Percentiles rank a stretch among this genome's conserved stretches.
Evolutionary conservation across 352 stramenopile genomes (phyloP).

Genomic region (Phytophthora rubi): DNA sequence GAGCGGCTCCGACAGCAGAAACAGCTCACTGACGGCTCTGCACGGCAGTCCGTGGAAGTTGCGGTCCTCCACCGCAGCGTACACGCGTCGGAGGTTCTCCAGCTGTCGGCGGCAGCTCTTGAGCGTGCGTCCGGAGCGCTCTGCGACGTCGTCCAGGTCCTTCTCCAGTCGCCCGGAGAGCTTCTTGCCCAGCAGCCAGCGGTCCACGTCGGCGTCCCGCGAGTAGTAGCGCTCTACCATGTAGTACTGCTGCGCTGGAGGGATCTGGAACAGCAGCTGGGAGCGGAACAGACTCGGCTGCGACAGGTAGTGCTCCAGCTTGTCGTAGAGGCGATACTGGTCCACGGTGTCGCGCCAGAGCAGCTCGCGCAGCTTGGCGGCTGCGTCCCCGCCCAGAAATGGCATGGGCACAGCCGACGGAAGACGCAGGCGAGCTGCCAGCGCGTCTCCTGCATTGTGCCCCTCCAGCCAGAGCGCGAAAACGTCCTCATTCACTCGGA

Average conservation of each 20-base stretch:
- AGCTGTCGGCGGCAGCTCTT: conserved; percentile 83
- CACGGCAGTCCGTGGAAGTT: conserved; percentile 75
- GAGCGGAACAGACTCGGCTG: conserved; percentile 81
- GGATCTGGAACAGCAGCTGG: conserved; percentile 86
- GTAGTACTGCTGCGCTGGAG: conserved; percentile 75
- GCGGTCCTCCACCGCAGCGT: conserved; percentile 73
- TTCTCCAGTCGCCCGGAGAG: conserved; percentile 84
- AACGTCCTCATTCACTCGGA: conserved; percentile 80
- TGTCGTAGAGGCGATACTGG: conserved; percentile 86
- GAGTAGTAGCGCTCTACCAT: conserved; percentile 87
- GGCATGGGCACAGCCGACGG: conserved; percentile 46
- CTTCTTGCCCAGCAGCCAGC: conserved; percentile 83
- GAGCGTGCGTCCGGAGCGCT: conserved; percentile 65
- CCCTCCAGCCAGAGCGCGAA: conserved; percentile 84
- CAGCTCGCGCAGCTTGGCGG: conserved; percentile 65
- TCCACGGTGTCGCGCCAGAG: conserved; percentile 83
- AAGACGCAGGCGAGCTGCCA: conserved; percentile 56
- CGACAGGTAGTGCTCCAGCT: conserved; percentile 85
- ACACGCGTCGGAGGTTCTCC: conserved; percentile 82
- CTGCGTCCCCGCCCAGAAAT: conserved; percentile 54
- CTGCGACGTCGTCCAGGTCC: conserved; percentile 86
- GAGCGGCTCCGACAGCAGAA: conserved; percentile 75
- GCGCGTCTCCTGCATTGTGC: conserved; percentile 62
- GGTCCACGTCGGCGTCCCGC: conserved; percentile 70
- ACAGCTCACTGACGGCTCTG: conserved; percentile 58